Conservation (phyloP, 306 rosid genomes). For the Vigna unguiculata region DNA sequence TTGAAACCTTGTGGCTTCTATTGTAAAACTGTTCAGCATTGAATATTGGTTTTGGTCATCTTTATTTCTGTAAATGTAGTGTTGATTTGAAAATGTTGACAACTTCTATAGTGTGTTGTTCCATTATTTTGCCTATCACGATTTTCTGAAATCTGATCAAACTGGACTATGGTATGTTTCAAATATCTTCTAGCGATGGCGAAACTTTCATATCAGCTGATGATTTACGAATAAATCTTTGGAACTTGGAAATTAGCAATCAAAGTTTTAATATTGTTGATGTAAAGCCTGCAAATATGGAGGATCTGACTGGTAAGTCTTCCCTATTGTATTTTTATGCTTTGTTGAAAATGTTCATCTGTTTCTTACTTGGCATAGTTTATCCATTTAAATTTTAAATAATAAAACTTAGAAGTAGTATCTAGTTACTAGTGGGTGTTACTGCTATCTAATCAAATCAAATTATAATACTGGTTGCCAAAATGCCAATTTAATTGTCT, state of each 20-base stretch:
- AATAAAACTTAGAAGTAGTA: not conserved
- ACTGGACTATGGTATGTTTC: constrained; percentile 37
- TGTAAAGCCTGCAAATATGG: constrained; percentile 99
- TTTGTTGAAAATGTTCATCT: constrained; percentile 14
- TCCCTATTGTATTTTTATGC: constrained; percentile 10
- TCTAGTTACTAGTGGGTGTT: not conserved
- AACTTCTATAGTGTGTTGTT: constrained; percentile 24
- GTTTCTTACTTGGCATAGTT: constrained; percentile 12
- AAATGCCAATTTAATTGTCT: constrained; percentile 3
- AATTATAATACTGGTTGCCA: not conserved
- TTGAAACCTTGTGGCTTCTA: constrained; percentile 2
- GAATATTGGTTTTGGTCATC: not conserved
- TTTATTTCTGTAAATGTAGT: not conserved
- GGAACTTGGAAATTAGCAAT: constrained; percentile 97
- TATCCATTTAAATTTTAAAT: constrained; percentile 18
- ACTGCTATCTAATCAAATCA: not conserved
- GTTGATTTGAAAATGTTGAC: constrained; percentile 28
- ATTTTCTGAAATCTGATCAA: constrained; percentile 40
- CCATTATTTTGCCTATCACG: constrained; percentile 26
- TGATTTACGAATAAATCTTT: constrained; percentile 97
- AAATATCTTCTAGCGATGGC: constrained; percentile 70
- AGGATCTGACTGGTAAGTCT: constrained; percentile 94
- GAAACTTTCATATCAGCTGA: constrained; percentile 99
- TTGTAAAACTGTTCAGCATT: not conserved
- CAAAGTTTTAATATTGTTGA: constrained; percentile 99